Evolutionary conservation across 1,284 basidiomycete genomes (phyloP).

Genomic region (Apiotrichum gracile): DNA sequence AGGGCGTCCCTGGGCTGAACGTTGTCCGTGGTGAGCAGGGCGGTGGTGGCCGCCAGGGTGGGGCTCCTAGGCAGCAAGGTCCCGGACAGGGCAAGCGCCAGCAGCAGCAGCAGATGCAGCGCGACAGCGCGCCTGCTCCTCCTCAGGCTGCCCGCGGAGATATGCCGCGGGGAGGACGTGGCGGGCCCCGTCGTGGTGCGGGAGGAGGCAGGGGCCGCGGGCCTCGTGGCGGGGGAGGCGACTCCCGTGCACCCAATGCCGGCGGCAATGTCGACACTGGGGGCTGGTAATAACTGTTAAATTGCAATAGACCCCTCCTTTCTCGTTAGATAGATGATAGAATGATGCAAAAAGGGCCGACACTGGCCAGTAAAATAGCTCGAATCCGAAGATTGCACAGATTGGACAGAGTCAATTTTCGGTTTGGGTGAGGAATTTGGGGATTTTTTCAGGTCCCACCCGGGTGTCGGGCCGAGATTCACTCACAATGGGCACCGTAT

Average conservation of each 20-base stretch:
- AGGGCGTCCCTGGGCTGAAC: slow-evolving; percentile 48
- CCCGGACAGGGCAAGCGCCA: slow-evolving; percentile 1
- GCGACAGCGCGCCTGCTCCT: background rate
- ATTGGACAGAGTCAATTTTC: too few species aligned
- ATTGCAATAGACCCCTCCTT: too few species aligned
- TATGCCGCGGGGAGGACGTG: slow-evolving; percentile 8
- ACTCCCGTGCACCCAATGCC: background rate
- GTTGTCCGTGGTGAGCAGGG: slow-evolving; percentile 20
- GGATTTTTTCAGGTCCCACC: too few species aligned
- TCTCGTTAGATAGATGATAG: background rate
- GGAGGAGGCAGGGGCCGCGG: background rate
- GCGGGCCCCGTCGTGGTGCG: slow-evolving; percentile 3
- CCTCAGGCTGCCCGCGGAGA: background rate
- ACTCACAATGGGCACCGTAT: background rate
- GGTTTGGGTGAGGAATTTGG: background rate
- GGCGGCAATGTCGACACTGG: background rate
- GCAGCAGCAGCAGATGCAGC: slow-evolving; percentile 12
- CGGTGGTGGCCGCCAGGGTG: slow-evolving; percentile 7
- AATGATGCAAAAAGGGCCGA: background rate
- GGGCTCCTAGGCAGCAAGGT: background rate
- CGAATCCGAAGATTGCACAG: too few species aligned
- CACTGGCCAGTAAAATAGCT: background rate
- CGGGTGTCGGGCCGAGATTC: background rate
- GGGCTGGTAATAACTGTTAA: background rate
- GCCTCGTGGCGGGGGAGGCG: background rate